phyloP scores from a whole-genome alignment of 345 rosid genomes.

The Anastatica hierochuntica region DNA sequence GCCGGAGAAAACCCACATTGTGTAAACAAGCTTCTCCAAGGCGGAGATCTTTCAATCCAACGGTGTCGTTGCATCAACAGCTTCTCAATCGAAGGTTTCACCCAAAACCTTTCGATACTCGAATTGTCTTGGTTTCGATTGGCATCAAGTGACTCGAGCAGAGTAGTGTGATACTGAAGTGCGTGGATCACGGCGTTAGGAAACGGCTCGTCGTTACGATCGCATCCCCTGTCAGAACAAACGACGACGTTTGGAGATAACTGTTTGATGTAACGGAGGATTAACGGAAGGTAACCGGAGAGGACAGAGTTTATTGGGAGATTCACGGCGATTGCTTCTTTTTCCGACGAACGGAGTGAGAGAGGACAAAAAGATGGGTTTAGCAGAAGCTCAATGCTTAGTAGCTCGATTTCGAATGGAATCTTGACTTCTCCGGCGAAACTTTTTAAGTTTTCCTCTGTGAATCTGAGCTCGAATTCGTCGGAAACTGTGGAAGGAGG shows the following conservation, averaged over 20 bases:
- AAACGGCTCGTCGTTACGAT: conserved; percentile 65
- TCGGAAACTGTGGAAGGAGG: conserved; percentile 36
- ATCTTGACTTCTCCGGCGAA: conserved; percentile 64
- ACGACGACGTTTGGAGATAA: conserved; percentile 75
- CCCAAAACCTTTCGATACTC: conserved; percentile 49
- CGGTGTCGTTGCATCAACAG: conserved; percentile 53
- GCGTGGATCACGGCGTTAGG: conserved; percentile 63
- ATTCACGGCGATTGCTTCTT: conserved; percentile 66
- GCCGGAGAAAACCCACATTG: conserved; percentile 63
- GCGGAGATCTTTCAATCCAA: conserved; percentile 42
- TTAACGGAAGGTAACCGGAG: conserved; percentile 46
- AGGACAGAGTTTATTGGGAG: conserved; percentile 52
- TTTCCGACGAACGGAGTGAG: conserved; percentile 35
- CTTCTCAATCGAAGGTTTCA: conserved; percentile 62
- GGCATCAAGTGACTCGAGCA: conserved; percentile 76
- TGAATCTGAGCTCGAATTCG: conserved; percentile 55
- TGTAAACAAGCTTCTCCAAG: conserved; percentile 64
- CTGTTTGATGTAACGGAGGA: conserved; percentile 61
- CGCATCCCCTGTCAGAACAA: conserved; percentile 67
- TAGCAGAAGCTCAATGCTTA: conserved; percentile 42
- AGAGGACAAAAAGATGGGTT: conserved; percentile 41
- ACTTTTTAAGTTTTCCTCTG: conserved; percentile 52
- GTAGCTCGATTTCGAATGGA: conserved; percentile 53
- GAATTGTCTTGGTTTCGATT: conserved; percentile 21
- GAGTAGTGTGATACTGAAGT: conserved; percentile 41